Evolutionary conservation across 768 basidiomycete species (phyloP).

Genomic region (Kwoniella dejecticola): DNA sequence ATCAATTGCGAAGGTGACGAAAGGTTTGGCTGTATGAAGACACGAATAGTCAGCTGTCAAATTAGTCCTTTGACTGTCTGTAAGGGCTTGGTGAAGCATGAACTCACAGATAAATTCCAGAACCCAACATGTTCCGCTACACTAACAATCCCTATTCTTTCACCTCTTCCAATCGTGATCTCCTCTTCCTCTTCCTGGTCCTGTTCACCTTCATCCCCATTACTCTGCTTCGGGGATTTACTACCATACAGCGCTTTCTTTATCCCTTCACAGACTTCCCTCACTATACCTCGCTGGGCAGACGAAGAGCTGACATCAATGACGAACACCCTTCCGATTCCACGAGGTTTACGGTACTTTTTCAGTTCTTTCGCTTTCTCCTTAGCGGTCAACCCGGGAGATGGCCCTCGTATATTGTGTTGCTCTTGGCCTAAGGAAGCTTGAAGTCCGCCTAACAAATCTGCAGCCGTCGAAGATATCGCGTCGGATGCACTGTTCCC

Average conservation of each 20-base stretch:
- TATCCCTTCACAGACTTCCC: slow-evolving; percentile 67
- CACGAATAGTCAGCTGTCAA: not conserved
- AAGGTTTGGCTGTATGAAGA: slow-evolving; percentile 30
- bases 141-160: slow-evolving; percentile 72
- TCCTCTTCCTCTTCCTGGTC: slow-evolving; percentile 56
- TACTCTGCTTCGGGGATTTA: slow-evolving; percentile 22
- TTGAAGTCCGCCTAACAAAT: slow-evolving; percentile 47
- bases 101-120: slow-evolving; percentile 73
- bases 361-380: slow-evolving; percentile 35
- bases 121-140: slow-evolving; percentile 82
- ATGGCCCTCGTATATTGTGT: slow-evolving; percentile 26
- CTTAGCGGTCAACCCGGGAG: slow-evolving; percentile 33
- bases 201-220: slow-evolving; percentile 47
- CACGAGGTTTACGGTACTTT: slow-evolving; percentile 51
- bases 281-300: slow-evolving; percentile 69
- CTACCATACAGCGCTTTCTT: slow-evolving; percentile 68
- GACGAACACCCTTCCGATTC: slow-evolving; percentile 79
- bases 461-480: slow-evolving; percentile 44
- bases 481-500: slow-evolving; percentile 45
- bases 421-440: slow-evolving; percentile 38
- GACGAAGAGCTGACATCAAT: slow-evolving; percentile 79
- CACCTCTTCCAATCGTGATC: slow-evolving; percentile 30
- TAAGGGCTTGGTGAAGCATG: not conserved
- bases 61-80: not conserved
- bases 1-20: slow-evolving; percentile 63